Conservation (phyloP, 352 stramenopile genomes). For the Globisporangium radiosum region DNA sequence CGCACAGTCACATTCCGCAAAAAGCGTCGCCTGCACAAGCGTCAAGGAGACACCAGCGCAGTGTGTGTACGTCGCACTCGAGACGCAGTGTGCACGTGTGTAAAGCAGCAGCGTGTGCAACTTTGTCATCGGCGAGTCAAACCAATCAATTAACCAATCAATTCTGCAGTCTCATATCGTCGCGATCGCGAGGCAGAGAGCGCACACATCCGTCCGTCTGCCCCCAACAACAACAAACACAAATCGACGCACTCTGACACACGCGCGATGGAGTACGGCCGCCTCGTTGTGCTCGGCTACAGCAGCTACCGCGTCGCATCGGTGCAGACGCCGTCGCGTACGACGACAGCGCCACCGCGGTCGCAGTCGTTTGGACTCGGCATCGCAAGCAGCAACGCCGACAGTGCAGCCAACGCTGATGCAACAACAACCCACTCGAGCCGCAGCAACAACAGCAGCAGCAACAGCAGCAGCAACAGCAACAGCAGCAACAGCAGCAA, state of each 20-base stretch:
- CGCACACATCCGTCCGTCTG: not conserved
- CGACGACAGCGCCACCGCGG: conserved; percentile 8
- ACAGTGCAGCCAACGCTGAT: not conserved
- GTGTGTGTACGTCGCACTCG: not conserved
- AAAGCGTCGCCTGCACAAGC: too few species aligned
- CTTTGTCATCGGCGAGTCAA: too few species aligned
- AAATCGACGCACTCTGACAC: not conserved
- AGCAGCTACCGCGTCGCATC: conserved; percentile 76
- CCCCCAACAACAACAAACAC: not conserved
- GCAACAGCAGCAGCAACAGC: not conserved
- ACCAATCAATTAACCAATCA: not conserved
- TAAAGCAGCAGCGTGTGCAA: not conserved
- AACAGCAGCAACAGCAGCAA: conserved; percentile 1
- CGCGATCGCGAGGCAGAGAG: not conserved
- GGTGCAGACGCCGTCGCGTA: conserved; percentile 19
- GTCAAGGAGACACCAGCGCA: too few species aligned
- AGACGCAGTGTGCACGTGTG: not conserved
- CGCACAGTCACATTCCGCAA: too few species aligned
- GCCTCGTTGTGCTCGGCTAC: conserved; percentile 79
- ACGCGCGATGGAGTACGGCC: conserved; percentile 61
- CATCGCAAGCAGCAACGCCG: conserved; percentile 5
- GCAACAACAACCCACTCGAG: not conserved
- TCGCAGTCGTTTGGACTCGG: conserved; percentile 30
- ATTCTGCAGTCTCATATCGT: too few species aligned
- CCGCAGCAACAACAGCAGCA: not conserved